phyloP scores from a whole-genome alignment of 2,329 filamentous ascomycete species.

The Fusarium sp. region DNA sequence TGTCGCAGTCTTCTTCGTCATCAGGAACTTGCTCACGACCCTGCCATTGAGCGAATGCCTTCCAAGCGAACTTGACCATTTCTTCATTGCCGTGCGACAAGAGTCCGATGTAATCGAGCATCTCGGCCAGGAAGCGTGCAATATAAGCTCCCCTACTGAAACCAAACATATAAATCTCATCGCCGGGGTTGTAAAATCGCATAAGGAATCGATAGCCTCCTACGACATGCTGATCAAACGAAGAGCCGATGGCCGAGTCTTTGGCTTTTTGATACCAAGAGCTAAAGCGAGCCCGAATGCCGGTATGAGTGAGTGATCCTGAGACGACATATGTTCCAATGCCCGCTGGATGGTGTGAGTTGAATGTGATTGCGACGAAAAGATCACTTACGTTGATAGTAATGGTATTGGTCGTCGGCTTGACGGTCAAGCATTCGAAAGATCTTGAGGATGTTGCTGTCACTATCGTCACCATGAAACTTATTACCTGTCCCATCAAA shows the following conservation, averaged over 20 bases:
- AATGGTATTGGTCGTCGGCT: conserved; percentile 69
- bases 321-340: conserved; percentile 79
- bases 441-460: conserved; percentile 75
- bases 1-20: conserved; percentile 41
- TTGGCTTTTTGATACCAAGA: conserved; percentile 78
- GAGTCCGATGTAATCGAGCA: conserved; percentile 84
- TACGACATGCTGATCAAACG: conserved; percentile 84
- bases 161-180: conserved; percentile 77
- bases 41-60: conserved; percentile 80
- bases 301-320: conserved; percentile 66
- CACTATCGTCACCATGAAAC: conserved; percentile 69
- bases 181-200: conserved; percentile 72
- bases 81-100: conserved; percentile 86
- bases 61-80: conserved; percentile 86
- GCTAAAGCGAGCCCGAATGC: conserved; percentile 63
- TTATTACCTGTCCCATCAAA: conserved; percentile 73
- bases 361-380: neutral
- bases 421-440: conserved; percentile 75
- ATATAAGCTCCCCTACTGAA: conserved; percentile 79
- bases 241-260: conserved; percentile 81
- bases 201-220: conserved; percentile 84
- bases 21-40: conserved; percentile 60
- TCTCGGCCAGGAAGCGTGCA: conserved; percentile 80
- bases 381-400: conserved; percentile 66
- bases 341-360: conserved; percentile 57